These are phyloP conservation scores for Sugiyamaella chiloensis DNA, from an alignment of 805 yeast species.

Conservation along the genomic window DNA sequence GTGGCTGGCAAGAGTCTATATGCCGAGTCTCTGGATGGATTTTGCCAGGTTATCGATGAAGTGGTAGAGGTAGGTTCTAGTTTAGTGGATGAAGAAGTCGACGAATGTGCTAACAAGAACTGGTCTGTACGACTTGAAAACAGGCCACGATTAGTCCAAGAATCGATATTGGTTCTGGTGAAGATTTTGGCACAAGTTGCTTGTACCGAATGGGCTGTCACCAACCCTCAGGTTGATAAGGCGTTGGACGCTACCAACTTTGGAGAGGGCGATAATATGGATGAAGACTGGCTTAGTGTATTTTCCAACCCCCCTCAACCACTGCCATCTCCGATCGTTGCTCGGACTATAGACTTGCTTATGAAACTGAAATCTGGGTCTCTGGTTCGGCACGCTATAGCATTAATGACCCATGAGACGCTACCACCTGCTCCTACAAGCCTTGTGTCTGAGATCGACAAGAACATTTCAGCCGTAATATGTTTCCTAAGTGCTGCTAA, in stretches of 20 bases:
- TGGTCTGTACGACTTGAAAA: constrained; percentile 8
- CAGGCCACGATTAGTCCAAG: constrained; percentile 7
- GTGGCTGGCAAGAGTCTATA: constrained; percentile 19
- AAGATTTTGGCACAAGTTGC: constrained; percentile 18
- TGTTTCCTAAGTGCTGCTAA: constrained; percentile 52
- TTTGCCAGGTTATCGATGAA: constrained; percentile 11
- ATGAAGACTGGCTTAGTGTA: constrained; percentile 11
- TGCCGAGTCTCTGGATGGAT: constrained; percentile 18
- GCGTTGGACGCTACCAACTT: background rate
- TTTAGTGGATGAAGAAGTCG: too few relatives aligned
- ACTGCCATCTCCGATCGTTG: constrained; percentile 13
- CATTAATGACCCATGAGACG: constrained; percentile 9
- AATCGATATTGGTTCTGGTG: constrained; percentile 17
- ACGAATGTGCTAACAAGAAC: too few relatives aligned
- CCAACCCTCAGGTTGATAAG: constrained; percentile 1
- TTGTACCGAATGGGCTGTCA: constrained; percentile 18
- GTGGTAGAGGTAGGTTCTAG: too few relatives aligned
- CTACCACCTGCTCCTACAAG: constrained; percentile 7
- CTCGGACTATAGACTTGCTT: constrained; percentile 12
- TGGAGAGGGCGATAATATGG: constrained; percentile 4
- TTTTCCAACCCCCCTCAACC: constrained; percentile 14
- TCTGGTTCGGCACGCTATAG: constrained; percentile 12
- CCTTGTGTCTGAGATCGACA: constrained; percentile 15
- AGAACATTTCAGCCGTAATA: constrained; percentile 36
- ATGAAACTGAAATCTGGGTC: constrained; percentile 16